A percentile compares a stretch with the other conserved stretches of the same genome.
Evolutionary conservation across 305 asterid genomes (phyloP).

Genomic region (Fraxinus dipetala): DNA sequence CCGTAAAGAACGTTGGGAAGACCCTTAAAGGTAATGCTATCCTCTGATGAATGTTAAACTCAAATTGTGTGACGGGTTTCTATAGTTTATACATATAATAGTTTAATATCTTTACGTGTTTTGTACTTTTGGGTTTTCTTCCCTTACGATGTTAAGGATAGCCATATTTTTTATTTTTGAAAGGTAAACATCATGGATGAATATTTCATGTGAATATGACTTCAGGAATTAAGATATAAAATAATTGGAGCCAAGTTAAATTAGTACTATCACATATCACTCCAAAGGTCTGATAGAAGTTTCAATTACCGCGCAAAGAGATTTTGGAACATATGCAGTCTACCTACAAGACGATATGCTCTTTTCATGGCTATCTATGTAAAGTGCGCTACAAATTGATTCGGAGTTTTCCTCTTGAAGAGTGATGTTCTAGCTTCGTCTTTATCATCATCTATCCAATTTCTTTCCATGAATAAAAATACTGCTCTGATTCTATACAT

Average conservation of each 20-base stretch:
- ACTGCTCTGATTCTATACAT: not conserved
- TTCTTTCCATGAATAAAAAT: not conserved
- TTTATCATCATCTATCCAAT: not conserved
- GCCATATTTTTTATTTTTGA: not conserved
- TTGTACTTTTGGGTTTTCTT: not conserved
- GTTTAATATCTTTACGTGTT: not conserved
- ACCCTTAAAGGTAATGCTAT: slow-evolving; percentile 45
- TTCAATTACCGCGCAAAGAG: not conserved
- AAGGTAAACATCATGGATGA: not conserved
- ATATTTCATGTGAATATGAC: not conserved
- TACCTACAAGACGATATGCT: not conserved
- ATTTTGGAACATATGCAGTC: not conserved
- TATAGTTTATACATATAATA: not conserved
- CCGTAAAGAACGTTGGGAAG: slow-evolving; percentile 43
- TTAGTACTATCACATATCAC: not conserved
- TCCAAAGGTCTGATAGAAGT: not conserved
- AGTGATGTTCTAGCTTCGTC: not conserved
- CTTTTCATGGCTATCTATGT: not conserved
- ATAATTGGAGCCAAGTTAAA: not conserved
- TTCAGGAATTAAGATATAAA: not conserved
- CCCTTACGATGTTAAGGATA: not conserved
- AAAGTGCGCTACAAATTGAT: not conserved
- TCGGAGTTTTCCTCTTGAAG: not conserved
- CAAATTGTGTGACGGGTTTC: not conserved
- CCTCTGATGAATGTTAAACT: not conserved